Base-by-base conservation (phyloP, 306 rosid species). In the Cicer yamashitae region DNA sequence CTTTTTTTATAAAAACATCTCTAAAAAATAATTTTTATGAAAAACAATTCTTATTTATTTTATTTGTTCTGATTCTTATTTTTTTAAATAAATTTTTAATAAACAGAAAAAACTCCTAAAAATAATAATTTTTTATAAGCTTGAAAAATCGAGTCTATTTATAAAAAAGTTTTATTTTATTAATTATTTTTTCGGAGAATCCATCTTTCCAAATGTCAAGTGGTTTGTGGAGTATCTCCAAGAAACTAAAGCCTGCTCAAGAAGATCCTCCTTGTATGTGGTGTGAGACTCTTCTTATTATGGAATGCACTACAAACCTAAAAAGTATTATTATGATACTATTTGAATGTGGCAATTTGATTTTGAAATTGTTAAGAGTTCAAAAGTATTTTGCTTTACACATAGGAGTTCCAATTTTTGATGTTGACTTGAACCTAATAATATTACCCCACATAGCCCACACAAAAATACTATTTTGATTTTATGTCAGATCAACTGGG, bases 401-500 rank as follows among this genome's bases (percentile, higher is more conserved):
- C 87, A 60, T 59, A 10, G 38, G 81, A 74, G 59, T 70, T 73
- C 65, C 51, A 65, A 77, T 72, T 70, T 70, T 58, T 62, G 88
- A 84, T 73, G 83, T 68, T 38, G 86, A 89, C 90, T 43, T 59
- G 62, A 69, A 84, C 88, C 94, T 78, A 85, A 85, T 65, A 57
- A 48, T 37, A 64, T 69, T 48, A 64, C 51, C 44, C 79, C 22
- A 77, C 40, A 20, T 60, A 58, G 30, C 75, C 64, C 81, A 65
- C 34, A 38, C 12, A 57, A 54, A 68, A 59, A 46, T 41, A 60
- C 3, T 46, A 10, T 45, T 65, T 71, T 79, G 2, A 60, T 75
- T 65, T 22, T 64, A 51, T 73, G 75, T 65, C 63, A 45, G 66
- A 67, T 77, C 81, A 38, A 64, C 7, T 6, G 10, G 15, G 46